Evolutionary conservation across 1,139 yeast species (phyloP), one percentile per base, ranked within the genome.

Genomic region (Starmera stellimalicola): DNA sequence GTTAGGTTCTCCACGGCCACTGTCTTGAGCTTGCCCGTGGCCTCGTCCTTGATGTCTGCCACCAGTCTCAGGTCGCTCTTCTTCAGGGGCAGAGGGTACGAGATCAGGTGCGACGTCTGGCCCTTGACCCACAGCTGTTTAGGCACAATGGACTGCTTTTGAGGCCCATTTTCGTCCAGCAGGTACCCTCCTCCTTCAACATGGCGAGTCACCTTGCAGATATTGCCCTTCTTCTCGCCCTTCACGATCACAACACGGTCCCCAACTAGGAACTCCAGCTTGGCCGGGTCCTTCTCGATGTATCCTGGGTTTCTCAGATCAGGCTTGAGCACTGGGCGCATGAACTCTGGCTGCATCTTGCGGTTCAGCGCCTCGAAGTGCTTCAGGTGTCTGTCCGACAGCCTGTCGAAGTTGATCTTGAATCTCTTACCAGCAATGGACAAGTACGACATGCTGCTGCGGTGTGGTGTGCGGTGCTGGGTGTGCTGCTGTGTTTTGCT

Each of bases 1-100:
- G 66, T 74, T 19, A 88, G 54, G 28, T 77, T 75, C 45, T 83
- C 84, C 15, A 94, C 85, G 4, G 88, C 95, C 18, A 85, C 82
- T 18, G 81, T 71, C 40, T 67, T 75, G 49, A 47, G 55, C 43
- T 53, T 39, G 2, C 87, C 87, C 24, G 68, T 62, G 33, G 73
- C 80, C 34, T 76, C 82, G 40, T 71, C 70, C 39, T 66, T 73
- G 33, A 84, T 69, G 45, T 82, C 83, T 16, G 93, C 91, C 3
- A 91, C 94, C 32, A 88, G 68, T 52, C 78, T 75, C 34, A 88
- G 63, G 40, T 77, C 75, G 28, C 68, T 67, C 37, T 80, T 79
- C 40, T 68, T 69, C 34, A 83, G 76, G 27, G 82, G 68, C 29
- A 55, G 55, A 28, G 81, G 81, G 39, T 65, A 62, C 19, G 69